These are phyloP conservation scores for Hyaloscypha hepaticicola DNA, from an alignment of 495 filamentous ascomycete genomes.

Conservation along the genomic window DNA sequence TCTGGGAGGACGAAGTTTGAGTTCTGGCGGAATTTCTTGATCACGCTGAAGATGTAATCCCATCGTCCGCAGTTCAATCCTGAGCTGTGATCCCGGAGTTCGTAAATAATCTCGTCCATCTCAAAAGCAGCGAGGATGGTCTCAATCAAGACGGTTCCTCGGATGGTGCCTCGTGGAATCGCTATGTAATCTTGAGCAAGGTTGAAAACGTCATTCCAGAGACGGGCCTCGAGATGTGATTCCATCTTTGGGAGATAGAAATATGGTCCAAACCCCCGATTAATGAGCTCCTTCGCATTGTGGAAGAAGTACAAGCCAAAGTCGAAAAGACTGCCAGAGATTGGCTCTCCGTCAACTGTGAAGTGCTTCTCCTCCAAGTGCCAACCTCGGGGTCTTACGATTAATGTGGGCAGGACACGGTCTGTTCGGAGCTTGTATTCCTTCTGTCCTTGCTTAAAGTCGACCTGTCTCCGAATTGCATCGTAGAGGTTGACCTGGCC, in stretches of 20 bases:
- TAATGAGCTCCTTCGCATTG: constrained; percentile 88
- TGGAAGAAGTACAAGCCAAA: constrained; percentile 99
- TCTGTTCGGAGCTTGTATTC: constrained; percentile 97
- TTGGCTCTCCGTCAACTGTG: constrained; percentile 91
- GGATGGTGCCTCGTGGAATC: constrained; percentile 87
- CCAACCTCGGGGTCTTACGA: constrained; percentile 87
- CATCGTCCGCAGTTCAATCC: constrained; percentile 98
- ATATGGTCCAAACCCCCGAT: constrained; percentile 86
- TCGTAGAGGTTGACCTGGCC: constrained; percentile 99
- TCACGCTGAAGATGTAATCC: constrained; percentile 99
- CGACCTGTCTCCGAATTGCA: constrained; percentile 88
- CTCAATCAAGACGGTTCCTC: constrained; percentile 95
- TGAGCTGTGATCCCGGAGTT: constrained; percentile 93
- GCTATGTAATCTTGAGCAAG: constrained; percentile 89
- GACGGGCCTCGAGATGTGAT: constrained; percentile 91
- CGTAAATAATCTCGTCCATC: constrained; percentile 99
- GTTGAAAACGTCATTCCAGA: constrained; percentile 99
- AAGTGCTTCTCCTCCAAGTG: constrained; percentile 98
- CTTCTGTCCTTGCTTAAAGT: constrained; percentile 94
- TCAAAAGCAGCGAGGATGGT: constrained; percentile 99
- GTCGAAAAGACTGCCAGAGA: constrained; percentile 92
- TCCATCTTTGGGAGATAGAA: constrained; percentile 99
- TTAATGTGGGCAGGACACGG: constrained; percentile 73
- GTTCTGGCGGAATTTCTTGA: constrained; percentile 99
- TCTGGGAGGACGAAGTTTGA: constrained; percentile 91